Percentiles rank a stretch among this genome's conserved stretches.
These are phyloP conservation scores for Quambalaria eucalypti DNA, from an alignment of 1,284 basidiomycete species.

Conservation along the genomic window DNA sequence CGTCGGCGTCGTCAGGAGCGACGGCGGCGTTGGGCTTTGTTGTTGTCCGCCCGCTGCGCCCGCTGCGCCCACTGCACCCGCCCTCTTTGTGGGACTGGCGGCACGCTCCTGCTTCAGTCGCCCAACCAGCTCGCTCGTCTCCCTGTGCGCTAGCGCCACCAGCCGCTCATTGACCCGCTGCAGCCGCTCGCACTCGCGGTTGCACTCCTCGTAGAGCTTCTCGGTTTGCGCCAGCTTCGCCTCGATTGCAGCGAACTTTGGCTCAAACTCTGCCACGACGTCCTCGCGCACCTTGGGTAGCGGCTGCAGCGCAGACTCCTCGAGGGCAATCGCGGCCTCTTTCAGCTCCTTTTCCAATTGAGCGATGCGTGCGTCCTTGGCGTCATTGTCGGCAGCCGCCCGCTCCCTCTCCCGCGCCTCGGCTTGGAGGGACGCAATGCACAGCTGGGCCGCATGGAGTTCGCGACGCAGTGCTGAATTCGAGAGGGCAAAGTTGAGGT, in stretches of 20 bases:
- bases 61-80: neutral
- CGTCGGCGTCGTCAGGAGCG: neutral
- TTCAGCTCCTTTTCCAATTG: constrained; percentile 20
- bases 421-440: constrained; percentile 22
- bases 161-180: constrained; percentile 12
- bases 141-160: neutral
- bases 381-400: neutral
- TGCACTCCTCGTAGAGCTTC: constrained; percentile 21
- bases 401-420: no score
- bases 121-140: neutral
- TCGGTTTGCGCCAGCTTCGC: constrained; percentile 18
- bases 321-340: constrained; percentile 38
- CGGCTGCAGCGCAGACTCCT: constrained; percentile 27
- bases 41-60: neutral
- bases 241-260: constrained; percentile 9
- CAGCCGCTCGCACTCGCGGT: constrained; percentile 17
- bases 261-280: constrained; percentile 26
- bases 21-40: no score
- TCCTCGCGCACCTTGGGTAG: constrained; percentile 35
- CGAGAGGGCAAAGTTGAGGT: constrained; percentile 25
- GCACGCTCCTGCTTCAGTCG: constrained; percentile 2
- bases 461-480: constrained; percentile 32
- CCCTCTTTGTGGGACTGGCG: neutral
- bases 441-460: constrained; percentile 26
- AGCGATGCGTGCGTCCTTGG: constrained; percentile 19